Conservation (phyloP, 805 yeast species). For the Cyberlindnera bimundalis region DNA sequence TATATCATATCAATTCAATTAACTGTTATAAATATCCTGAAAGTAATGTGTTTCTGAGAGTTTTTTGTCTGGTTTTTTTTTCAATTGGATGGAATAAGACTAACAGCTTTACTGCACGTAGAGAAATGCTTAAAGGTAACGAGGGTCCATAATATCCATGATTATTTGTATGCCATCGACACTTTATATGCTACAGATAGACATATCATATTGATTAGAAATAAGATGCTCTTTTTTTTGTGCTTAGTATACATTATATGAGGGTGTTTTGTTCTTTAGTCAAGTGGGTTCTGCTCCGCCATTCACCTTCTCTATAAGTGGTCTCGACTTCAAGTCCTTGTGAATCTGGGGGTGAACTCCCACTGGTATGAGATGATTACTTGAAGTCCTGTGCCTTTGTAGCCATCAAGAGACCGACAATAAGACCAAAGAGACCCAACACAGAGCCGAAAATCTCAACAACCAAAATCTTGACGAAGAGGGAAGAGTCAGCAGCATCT, state of each 20-base stretch:
- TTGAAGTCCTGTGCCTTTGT: slow-evolving; percentile 89
- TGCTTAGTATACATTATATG: not conserved
- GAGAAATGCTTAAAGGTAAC: no score
- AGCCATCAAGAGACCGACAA: slow-evolving; percentile 96
- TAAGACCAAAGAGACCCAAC: slow-evolving; percentile 90
- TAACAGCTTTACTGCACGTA: no score
- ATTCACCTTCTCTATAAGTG: not conserved
- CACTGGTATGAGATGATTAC: slow-evolving; percentile 25
- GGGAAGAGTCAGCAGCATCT: slow-evolving; percentile 94
- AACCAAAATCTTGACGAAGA: slow-evolving; percentile 93
- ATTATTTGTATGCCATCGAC: no score
- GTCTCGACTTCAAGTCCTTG: not conserved
- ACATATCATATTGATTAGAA: no score
- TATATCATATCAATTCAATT: no score
- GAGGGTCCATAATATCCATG: no score
- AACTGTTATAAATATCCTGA: no score
- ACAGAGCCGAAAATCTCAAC: slow-evolving; percentile 97
- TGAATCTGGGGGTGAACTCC: not conserved
- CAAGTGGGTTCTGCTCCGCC: not conserved
- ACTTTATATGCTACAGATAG: no score
- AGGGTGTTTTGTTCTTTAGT: not conserved
- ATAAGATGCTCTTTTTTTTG: no score
- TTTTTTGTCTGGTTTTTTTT: no score
- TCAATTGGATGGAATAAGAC: no score
- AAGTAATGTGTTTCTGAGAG: no score